Percentiles rank a stretch among this genome's conserved stretches.
Conservation (phyloP, 352 stramenopile genomes). For the Phytophthora vignae region DNA sequence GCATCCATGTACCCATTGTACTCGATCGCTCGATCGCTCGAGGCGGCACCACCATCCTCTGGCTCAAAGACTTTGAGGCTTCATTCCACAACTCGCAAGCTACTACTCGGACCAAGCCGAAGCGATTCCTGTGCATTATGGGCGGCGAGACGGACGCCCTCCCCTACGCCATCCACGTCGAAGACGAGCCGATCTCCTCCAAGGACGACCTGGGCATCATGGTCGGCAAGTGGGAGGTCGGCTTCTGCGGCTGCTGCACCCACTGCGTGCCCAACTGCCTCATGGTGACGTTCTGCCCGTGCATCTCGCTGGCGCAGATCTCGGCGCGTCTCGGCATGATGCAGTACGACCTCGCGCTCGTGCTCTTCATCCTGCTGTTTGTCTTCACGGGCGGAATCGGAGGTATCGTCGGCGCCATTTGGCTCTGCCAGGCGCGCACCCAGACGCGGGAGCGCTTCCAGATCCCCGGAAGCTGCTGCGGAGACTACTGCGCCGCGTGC, state of each 20-base stretch:
- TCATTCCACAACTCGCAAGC: constrained; percentile 8
- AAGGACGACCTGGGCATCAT: constrained; percentile 9
- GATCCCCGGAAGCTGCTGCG: constrained; percentile 40
- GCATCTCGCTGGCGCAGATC: constrained; percentile 52
- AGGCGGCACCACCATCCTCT: background rate
- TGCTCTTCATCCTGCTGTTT: constrained; percentile 28
- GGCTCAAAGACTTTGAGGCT: background rate
- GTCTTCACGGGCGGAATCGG: constrained; percentile 17
- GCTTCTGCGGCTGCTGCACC: constrained; percentile 51
- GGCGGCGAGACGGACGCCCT: background rate
- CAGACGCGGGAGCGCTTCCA: constrained; percentile 44
- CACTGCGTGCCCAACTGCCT: constrained; percentile 52
- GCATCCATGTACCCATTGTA: background rate
- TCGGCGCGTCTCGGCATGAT: constrained; percentile 43
- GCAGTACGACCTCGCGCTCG: constrained; percentile 30
- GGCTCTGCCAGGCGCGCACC: constrained; percentile 35
- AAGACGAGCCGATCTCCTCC: constrained; percentile 7
- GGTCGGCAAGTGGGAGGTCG: constrained; percentile 37
- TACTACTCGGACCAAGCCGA: background rate
- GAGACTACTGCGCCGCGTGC: constrained; percentile 37
- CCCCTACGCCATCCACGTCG: constrained; percentile 25
- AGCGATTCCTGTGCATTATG: background rate
- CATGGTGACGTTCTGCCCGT: constrained; percentile 53
- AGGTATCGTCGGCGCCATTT: constrained; percentile 15
- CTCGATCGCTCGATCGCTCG: background rate